These are phyloP conservation scores for Leishmania amazonensis DNA, from an alignment of 208 protist genomes.

Conservation along the genomic window DNA sequence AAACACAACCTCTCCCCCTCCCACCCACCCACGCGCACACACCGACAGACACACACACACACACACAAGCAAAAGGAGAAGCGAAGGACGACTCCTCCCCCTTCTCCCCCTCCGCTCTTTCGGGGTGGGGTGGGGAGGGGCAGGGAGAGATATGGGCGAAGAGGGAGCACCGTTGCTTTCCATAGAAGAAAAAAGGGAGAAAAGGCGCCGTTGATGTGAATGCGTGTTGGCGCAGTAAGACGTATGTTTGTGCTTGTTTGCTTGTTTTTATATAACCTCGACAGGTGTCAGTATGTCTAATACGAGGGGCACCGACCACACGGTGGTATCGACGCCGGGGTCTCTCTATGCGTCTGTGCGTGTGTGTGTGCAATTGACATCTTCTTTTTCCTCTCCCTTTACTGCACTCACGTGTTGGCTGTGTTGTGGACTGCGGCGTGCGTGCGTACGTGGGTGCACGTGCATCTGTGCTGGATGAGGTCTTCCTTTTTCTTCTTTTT, in stretches of 20 bases:
- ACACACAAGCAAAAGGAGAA: background rate
- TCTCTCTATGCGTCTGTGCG: background rate
- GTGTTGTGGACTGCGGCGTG: background rate
- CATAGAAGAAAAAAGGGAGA: background rate
- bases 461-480: background rate
- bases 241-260: background rate
- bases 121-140: background rate
- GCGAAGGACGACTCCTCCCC: background rate
- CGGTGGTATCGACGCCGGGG: background rate
- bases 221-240: background rate
- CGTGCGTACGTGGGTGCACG: background rate
- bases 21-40: background rate
- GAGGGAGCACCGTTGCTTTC: background rate
- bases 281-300: background rate
- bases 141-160: background rate
- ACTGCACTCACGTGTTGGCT: background rate
- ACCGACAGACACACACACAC: background rate
- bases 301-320: background rate
- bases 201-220: background rate
- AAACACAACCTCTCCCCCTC: background rate
- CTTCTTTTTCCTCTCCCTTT: background rate
- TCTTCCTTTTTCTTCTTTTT: background rate
- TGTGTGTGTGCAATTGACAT: background rate
- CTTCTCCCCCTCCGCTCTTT: background rate
- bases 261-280: background rate